Evolutionary conservation across 306 rosid genomes (phyloP).

Genomic region (Glycine tomentella): DNA sequence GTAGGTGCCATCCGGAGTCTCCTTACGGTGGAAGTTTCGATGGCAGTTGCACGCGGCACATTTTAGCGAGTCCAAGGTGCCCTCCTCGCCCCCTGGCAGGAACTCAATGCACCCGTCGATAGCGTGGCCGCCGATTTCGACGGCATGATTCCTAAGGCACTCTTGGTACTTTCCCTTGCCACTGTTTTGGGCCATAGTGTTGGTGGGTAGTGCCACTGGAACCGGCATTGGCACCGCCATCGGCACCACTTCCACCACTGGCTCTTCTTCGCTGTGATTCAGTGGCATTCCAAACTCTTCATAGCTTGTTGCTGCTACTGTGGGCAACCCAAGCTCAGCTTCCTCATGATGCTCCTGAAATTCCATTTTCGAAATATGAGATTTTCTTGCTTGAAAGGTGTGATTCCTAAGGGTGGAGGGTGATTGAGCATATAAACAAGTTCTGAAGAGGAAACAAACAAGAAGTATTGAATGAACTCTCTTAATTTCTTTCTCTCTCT

Average conservation of each 20-base stretch:
- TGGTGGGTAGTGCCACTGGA: constrained; percentile 5
- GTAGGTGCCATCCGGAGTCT: constrained; percentile 38
- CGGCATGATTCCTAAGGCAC: constrained; percentile 84
- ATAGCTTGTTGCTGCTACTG: neutral
- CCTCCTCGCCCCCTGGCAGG: constrained; percentile 66
- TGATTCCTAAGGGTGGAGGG: neutral
- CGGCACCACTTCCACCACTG: neutral
- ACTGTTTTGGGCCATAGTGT: neutral
- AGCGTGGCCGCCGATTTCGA: constrained; percentile 70
- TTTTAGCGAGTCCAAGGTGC: constrained; percentile 69
- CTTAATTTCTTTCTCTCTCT: neutral
- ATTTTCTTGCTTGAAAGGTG: neutral
- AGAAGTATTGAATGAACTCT: neutral
- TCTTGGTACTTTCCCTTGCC: constrained; percentile 63
- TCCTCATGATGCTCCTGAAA: neutral
- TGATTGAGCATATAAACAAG: neutral
- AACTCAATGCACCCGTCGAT: constrained; percentile 89
- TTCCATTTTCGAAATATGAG: neutral
- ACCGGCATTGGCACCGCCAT: neutral
- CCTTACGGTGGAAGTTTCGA: constrained; percentile 90
- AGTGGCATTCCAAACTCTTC: constrained; percentile 56
- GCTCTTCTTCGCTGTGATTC: neutral
- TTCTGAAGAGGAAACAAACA: neutral
- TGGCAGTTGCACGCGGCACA: constrained; percentile 94
- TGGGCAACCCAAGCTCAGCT: neutral